A percentile compares a stretch with the other conserved stretches of the same genome.
Conservation (phyloP, 179 eudicot species). For the Drosera spatulata region DNA sequence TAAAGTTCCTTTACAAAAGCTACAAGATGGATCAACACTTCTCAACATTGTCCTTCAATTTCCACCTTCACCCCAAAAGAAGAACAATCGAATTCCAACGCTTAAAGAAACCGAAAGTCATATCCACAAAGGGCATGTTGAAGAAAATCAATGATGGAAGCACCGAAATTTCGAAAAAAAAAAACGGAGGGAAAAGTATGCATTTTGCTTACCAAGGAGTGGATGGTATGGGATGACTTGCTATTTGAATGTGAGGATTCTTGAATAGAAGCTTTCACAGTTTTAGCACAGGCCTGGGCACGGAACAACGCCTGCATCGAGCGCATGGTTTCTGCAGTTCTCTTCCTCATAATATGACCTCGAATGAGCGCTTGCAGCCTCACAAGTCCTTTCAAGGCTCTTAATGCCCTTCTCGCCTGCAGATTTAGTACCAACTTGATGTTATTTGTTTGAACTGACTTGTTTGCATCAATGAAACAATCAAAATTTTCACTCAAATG, state of each 20-base stretch:
- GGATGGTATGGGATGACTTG: slow-evolving; percentile 41
- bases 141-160: no score
- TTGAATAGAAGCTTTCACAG: slow-evolving; percentile 26
- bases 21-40: no score
- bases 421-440: neutral
- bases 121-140: no score
- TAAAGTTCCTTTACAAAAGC: no score
- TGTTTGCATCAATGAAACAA: no score
- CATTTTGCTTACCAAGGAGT: slow-evolving; percentile 31
- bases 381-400: slow-evolving; percentile 72
- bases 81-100: no score
- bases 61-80: no score
- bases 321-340: slow-evolving; percentile 41
- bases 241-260: slow-evolving; percentile 42
- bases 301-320: slow-evolving; percentile 61
- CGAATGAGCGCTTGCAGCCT: slow-evolving; percentile 75
- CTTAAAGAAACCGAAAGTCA: no score
- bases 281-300: slow-evolving; percentile 59
- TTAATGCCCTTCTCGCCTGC: slow-evolving; percentile 75
- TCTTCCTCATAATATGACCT: slow-evolving; percentile 72
- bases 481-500: no score
- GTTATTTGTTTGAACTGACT: no score
- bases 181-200: neutral
- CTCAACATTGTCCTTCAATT: no score
- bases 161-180: no score